Evolutionary conservation across 2,329 filamentous ascomycete species (phyloP), one percentile per base, ranked within the genome.

Genomic region (Coniochaeta ligniaria): DNA sequence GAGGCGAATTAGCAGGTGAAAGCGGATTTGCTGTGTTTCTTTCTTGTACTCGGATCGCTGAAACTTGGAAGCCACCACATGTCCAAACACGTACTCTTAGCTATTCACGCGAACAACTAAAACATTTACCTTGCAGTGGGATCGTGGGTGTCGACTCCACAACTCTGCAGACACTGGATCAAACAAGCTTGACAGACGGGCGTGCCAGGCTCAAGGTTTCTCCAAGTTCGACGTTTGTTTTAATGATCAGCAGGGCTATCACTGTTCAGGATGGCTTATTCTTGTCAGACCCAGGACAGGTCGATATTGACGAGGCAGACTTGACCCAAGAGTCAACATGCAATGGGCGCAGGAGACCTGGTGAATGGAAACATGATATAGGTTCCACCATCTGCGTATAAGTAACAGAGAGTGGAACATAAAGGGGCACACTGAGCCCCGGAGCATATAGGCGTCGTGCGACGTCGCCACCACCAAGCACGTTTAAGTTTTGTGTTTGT

Each of bases 181-280:
- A 57, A 38, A 57, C 31, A 57, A 57, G 54, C 31, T 57, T 57
- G 54, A 57, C 31, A 57, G 35, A 28, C 35, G 17, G 52, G 28
- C n/a, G 35, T 57, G 54, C 20, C 54, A 57, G 33, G 54, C 28
- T 35, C 31, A 36, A 38, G 54, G 6, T 35, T 24, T 35, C 28
- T 35, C 28, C 54, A 31, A 38, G n/a, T 24, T 24, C 31, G 17
- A 38, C 20, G 54, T 22, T 57, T 35, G n/a, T 26, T 36, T 5
- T 38, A 16, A 24, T 38, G 54, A 57, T 57, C 54, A 57, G 54
- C 54, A 57, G 54, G 52, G 33, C n/a, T 36, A 36, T 22, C n/a
- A 24, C 35, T 57, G 54, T 57, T 26, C 8, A 38, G 28, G 20
- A 24, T 57, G 54, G 38, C 54, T 57, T 38, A 38, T 57, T 35